Conservation (phyloP, 2,329 filamentous ascomycete genomes). For the Geoglossum cookeanum region DNA sequence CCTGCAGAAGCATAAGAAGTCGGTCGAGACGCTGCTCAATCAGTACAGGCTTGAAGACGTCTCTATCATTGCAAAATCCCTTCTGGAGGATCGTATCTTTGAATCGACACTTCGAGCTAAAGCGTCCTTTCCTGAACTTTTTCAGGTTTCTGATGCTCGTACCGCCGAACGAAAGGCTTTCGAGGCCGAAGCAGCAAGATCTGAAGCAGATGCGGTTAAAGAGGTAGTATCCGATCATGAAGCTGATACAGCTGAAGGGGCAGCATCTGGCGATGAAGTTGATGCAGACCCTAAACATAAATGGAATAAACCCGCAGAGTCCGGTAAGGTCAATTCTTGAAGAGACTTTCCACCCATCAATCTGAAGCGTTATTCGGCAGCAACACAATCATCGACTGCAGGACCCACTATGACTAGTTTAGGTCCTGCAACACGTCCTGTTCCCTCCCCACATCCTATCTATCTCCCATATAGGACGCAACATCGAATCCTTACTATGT, state of each 20-base stretch:
- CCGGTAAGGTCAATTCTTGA: too few relatives aligned
- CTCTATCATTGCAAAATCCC: background rate
- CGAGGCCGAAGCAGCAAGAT: constrained; percentile 4
- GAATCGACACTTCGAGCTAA: constrained; percentile 5
- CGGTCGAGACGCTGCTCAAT: background rate
- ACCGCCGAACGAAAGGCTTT: constrained; percentile 3
- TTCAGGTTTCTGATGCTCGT: constrained; percentile 4
- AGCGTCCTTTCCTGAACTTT: constrained; percentile 6
- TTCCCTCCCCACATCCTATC: constrained; percentile 8
- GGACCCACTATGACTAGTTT: background rate
- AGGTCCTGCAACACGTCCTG: constrained; percentile 5
- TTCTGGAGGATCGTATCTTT: constrained; percentile 5
- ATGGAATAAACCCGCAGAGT: too few relatives aligned
- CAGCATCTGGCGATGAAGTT: background rate
- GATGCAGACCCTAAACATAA: background rate
- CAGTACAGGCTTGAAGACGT: background rate
- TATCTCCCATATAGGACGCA: constrained; percentile 11
- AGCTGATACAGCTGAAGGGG: too few relatives aligned
- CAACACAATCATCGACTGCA: background rate
- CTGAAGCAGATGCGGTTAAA: constrained; percentile 4
- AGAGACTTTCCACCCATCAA: too few relatives aligned
- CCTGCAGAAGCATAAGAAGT: background rate
- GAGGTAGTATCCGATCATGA: too few relatives aligned
- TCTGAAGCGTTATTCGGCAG: too few relatives aligned
- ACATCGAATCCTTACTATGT: constrained; percentile 8